Base-by-base conservation (phyloP, 371 early-diverging fungal species). In the Mortierella sp. region DNA sequence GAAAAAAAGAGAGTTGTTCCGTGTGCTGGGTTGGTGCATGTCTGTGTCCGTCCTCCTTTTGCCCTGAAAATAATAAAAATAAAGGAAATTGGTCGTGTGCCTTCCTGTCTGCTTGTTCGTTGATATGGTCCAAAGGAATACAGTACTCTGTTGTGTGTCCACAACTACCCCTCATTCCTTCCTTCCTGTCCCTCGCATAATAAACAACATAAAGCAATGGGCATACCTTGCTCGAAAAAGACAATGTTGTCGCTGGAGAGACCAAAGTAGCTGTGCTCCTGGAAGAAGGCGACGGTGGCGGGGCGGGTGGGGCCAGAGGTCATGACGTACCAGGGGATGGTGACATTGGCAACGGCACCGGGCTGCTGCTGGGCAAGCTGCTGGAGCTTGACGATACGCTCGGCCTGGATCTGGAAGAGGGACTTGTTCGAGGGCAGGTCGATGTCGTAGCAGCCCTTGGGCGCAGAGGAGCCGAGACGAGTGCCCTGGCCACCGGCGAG, bases 311-410 rank as follows among this genome's bases (percentile, higher is more conserved):
- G 97, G 16, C 95, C 97, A 31, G 96, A 96, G 64, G 96, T 96
- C 98, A 98, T 98, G 82, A 98, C 94, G 80, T 96, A 96, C 97
- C 97, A 97, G 64, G 96, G 97, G 74, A 97, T 94, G 64, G 92
- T 88, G 43, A 91, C 88, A n/a, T 86, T 74, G 19, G 73, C 72
- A 41, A 68, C 76, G 44, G 73, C 79, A 19, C 71, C 81, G 31
- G 74, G 70, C 34, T 73, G 79, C 67, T 77, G 68, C 76, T 88
- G 86, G n/a, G 94, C 96, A 24, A 98, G 77, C 65, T 90, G 85
- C 87, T 98, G 96, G 64, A 98, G 86, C 64, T 94, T 91, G 45
- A 89, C 79, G 81, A 98, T 96, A 73, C 98, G 94, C 88, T 96
- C 95, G 13, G 94, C 98, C 86, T 98, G 98, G 68, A 98, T 88